Evolutionary conservation across 805 yeast genomes (phyloP).

Genomic region (Ogataea neopini): DNA sequence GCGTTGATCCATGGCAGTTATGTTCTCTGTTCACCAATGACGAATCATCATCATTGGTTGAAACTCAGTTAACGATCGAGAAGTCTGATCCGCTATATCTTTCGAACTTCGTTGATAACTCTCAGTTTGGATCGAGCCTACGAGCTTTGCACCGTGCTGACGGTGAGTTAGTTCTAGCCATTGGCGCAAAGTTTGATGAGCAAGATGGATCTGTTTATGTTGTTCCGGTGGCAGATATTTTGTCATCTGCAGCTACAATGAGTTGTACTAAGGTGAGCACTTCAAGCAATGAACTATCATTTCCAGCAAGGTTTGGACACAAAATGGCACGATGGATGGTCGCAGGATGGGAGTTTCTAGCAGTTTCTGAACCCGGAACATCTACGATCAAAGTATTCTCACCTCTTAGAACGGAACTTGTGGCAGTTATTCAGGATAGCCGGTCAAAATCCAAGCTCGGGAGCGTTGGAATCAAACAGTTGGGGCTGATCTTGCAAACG

Average conservation of each 20-base stretch:
- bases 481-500: constrained; percentile 34
- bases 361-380: constrained; percentile 53
- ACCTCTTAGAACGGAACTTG: constrained; percentile 5
- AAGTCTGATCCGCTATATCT: constrained; percentile 10
- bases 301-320: constrained; percentile 45
- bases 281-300: constrained; percentile 17
- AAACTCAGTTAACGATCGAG: neutral
- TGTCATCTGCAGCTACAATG: neutral
- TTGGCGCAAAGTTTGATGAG: constrained; percentile 53
- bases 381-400: constrained; percentile 43
- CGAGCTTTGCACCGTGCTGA: constrained; percentile 44
- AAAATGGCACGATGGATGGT: constrained; percentile 34
- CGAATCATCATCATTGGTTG: no score
- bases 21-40: constrained; percentile 31
- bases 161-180: constrained; percentile 42
- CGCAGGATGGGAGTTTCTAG: constrained; percentile 38
- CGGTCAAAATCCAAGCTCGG: constrained; percentile 38
- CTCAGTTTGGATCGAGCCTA: constrained; percentile 50
- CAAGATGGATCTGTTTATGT: constrained; percentile 45
- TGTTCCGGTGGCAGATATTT: constrained; percentile 39
- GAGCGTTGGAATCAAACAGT: constrained; percentile 41
- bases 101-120: constrained; percentile 28
- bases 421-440: constrained; percentile 24
- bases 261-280: neutral
- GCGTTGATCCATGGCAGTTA: constrained; percentile 35